phyloP scores from a whole-genome alignment of 805 yeast genomes.

The Candida qinlingensis region DNA sequence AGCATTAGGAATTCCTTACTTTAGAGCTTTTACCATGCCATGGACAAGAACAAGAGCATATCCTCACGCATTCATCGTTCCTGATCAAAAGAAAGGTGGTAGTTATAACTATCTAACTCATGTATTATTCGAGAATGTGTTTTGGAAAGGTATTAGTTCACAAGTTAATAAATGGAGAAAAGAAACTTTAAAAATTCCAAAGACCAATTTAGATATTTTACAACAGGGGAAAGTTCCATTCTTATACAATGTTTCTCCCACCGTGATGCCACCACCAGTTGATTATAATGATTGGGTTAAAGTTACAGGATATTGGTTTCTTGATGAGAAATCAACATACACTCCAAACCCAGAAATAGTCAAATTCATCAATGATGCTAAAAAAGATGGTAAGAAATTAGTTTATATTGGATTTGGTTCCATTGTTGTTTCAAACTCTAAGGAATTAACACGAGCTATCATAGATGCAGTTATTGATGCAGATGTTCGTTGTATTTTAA shows the following conservation, averaged over 20 bases:
- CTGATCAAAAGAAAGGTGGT: slow-evolving; percentile 90
- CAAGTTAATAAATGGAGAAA: slow-evolving; percentile 88
- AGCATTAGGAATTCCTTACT: slow-evolving; percentile 82
- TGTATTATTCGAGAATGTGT: slow-evolving; percentile 85
- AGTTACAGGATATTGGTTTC: slow-evolving; percentile 94
- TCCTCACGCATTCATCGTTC: slow-evolving; percentile 94
- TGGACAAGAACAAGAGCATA: slow-evolving; percentile 96
- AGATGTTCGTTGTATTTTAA: slow-evolving; percentile 80
- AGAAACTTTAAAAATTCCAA: slow-evolving; percentile 54
- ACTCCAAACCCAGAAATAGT: slow-evolving; percentile 51
- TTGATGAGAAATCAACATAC: slow-evolving; percentile 58
- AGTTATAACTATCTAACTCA: slow-evolving; percentile 90
- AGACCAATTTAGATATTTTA: slow-evolving; percentile 63
- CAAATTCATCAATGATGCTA: slow-evolving; percentile 60
- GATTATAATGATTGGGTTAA: slow-evolving; percentile 95
- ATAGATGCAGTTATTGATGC: slow-evolving; percentile 74
- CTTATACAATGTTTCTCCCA: slow-evolving; percentile 82
- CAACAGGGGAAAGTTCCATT: slow-evolving; percentile 83
- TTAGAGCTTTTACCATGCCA: slow-evolving; percentile 96
- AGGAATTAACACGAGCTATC: slow-evolving; percentile 69
- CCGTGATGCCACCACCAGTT: slow-evolving; percentile 85
- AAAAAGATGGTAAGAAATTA: slow-evolving; percentile 54
- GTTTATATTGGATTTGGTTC: slow-evolving; percentile 96
- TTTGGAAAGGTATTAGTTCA: slow-evolving; percentile 87
- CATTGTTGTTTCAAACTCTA: slow-evolving; percentile 83